phyloP scores from a whole-genome alignment of 805 yeast genomes.

The Yamadazyma sp. region DNA sequence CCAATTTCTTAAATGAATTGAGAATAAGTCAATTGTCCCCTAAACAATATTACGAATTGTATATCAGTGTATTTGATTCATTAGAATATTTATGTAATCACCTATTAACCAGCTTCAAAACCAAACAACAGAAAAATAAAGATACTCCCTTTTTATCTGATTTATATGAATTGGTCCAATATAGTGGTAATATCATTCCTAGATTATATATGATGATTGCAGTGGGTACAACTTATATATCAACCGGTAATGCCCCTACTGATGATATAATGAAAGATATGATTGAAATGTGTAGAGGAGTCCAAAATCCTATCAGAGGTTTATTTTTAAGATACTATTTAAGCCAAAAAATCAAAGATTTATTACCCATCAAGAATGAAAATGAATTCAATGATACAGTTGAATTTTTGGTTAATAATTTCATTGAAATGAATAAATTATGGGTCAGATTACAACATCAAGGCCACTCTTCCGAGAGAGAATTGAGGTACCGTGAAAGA shows the following conservation, averaged over 20 bases:
- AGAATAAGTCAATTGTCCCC: constrained; percentile 77
- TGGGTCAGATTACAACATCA: constrained; percentile 98
- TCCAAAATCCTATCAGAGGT: constrained; percentile 93
- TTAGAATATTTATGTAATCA: constrained; percentile 64
- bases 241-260: constrained; percentile 71
- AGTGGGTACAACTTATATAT: constrained; percentile 87
- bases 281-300: constrained; percentile 97
- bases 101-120: constrained; percentile 63
- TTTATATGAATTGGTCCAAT: constrained; percentile 90
- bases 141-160: constrained; percentile 59
- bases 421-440: constrained; percentile 94
- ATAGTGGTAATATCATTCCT: constrained; percentile 91
- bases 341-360: constrained; percentile 75
- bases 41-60: constrained; percentile 89
- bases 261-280: constrained; percentile 89
- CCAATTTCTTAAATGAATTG: constrained; percentile 76
- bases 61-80: constrained; percentile 80
- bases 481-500: constrained; percentile 72
- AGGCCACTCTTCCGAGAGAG: constrained; percentile 83
- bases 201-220: constrained; percentile 92
- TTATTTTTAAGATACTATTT: constrained; percentile 85
- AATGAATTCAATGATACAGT: constrained; percentile 62
- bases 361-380: constrained; percentile 43
- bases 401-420: constrained; percentile 77
- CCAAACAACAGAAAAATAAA: constrained; percentile 46